phyloP scores from a whole-genome alignment of 2,329 filamentous ascomycete genomes.

The Pseudocercospora cruenta region DNA sequence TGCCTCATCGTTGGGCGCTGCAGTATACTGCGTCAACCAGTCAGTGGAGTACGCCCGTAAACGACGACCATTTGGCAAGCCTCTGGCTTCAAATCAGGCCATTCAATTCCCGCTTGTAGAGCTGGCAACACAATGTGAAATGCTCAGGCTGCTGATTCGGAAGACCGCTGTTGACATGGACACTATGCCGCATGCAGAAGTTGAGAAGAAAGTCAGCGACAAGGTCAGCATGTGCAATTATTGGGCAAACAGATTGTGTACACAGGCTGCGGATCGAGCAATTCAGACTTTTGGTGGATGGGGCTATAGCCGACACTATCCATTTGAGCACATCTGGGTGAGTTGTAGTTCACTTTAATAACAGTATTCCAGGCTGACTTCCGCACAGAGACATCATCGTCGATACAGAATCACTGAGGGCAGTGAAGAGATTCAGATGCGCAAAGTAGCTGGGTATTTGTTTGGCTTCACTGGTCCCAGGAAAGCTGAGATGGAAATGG shows the following conservation, averaged over 20 bases:
- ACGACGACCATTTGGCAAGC: conserved; percentile 60
- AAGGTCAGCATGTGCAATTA: conserved; percentile 70
- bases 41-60: conserved; percentile 60
- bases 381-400: conserved; percentile 67
- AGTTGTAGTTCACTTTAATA: conserved; percentile 4
- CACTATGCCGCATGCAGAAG: conserved; percentile 55
- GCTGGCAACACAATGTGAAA: conserved; percentile 63
- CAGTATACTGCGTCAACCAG: conserved; percentile 62
- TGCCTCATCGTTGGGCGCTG: conserved; percentile 62
- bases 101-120: conserved; percentile 69
- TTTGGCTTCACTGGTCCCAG: conserved; percentile 58
- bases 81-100: conserved; percentile 62
- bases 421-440: conserved; percentile 68
- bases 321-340: neutral
- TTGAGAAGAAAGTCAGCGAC: conserved; percentile 62
- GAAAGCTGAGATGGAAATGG: conserved; percentile 36
- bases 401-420: conserved; percentile 67
- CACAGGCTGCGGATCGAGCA: conserved; percentile 63
- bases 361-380: conserved; percentile 63
- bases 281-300: conserved; percentile 66
- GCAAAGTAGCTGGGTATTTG: conserved; percentile 64
- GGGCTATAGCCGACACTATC: conserved; percentile 52
- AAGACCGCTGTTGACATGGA: conserved; percentile 68
- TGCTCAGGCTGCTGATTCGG: conserved; percentile 63
- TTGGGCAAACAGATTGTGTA: conserved; percentile 64